Evolutionary conservation across 495 filamentous ascomycete genomes (phyloP).

Genomic region (Delitschia confertaspora): DNA sequence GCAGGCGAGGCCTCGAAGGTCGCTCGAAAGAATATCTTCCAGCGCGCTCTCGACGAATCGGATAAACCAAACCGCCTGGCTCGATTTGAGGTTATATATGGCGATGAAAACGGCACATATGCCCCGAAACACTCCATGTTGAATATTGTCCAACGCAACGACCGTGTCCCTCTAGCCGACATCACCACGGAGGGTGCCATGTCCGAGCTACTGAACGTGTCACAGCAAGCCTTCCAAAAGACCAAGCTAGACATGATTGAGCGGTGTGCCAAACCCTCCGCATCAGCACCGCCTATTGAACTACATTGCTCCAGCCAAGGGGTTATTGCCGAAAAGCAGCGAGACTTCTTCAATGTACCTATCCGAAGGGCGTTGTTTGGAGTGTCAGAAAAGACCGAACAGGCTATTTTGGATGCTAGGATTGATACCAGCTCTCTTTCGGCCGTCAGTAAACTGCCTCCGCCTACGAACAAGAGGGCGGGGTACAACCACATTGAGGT

Average conservation of each 20-base stretch:
- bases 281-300: slow-evolving; percentile 81
- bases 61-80: slow-evolving; percentile 40
- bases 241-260: slow-evolving; percentile 69
- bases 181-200: slow-evolving; percentile 68
- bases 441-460: slow-evolving; percentile 55
- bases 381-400: slow-evolving; percentile 57
- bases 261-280: slow-evolving; percentile 62
- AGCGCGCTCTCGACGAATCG: slow-evolving; percentile 54
- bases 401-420: slow-evolving; percentile 60
- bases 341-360: slow-evolving; percentile 66
- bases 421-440: slow-evolving; percentile 57
- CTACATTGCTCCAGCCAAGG: slow-evolving; percentile 64
- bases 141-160: slow-evolving; percentile 62
- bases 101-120: slow-evolving; percentile 49
- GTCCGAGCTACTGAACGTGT: slow-evolving; percentile 68
- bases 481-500: slow-evolving; percentile 85
- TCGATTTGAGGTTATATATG: slow-evolving; percentile 48
- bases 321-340: slow-evolving; percentile 56
- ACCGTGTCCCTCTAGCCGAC: slow-evolving; percentile 57
- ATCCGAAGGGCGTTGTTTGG: slow-evolving; percentile 69
- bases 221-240: slow-evolving; percentile 53
- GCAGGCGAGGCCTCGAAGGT: slow-evolving; percentile 57
- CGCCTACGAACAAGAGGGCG: slow-evolving; percentile 65
- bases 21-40: slow-evolving; percentile 52
- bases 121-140: slow-evolving; percentile 68